Evolutionary conservation across 257 asterid genomes (phyloP), one percentile per base, ranked within the genome.

Genomic region (Dorcoceras hygrometricum): DNA sequence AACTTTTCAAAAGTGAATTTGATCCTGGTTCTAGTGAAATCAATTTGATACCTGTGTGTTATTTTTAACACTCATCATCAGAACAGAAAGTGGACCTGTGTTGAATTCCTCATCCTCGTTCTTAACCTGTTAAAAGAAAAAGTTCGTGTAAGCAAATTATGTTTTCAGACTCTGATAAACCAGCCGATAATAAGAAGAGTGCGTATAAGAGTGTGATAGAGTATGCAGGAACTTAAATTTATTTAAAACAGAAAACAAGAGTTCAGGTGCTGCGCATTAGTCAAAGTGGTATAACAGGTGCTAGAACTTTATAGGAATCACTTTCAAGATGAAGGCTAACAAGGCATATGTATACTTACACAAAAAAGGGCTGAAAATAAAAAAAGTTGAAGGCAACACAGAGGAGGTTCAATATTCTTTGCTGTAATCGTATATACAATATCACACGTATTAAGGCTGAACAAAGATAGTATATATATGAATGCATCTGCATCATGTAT

Each of bases 41-140:
- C 32, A 63, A 14, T 10, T n/a, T 31, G 28, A 6, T 75, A 82
- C 87, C 87, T 82, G 87, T 6, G 88, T 83, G 70, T 83, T 83
- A 62, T 83, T 83, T 53, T 78, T 83, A 23, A 83, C 88, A 72
- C 88, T 83, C 88, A 83, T 72, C 85, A 77, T 80, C 68, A 83
- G 77, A 63, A 92, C 82, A 68, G 97, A 89, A 23, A 92, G 93
- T 26, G 98, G 98, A 27, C 98, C 98, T 0, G 98, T 92, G 83
- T 84, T 92, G 84, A 92, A 92, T 80, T 92, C 96, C 82, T 92
- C 98, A 57, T 92, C 98, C 83, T 92, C 98, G 56, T 81, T 87
- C 79, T 84, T 87, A 1, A 22, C 72, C 89, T 87, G 86, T 28
- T 59, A 57, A 62, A 70, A 61, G 19, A 74, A 73, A 65, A 63